Conservation (phyloP, 1,284 basidiomycete genomes). For the Apiotrichum porosum region DNA sequence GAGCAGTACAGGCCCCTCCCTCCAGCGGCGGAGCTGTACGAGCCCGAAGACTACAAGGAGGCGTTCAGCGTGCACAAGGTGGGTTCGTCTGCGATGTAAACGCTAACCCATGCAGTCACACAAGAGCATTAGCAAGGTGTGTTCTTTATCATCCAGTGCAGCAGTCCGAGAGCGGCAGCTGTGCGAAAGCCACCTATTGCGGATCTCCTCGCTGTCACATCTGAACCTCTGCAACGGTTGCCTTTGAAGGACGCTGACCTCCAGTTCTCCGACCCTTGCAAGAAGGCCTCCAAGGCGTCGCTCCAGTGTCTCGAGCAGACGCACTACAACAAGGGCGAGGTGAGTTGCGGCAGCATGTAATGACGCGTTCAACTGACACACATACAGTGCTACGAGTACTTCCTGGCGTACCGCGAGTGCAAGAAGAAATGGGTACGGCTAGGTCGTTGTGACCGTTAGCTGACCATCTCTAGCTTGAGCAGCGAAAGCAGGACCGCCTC, state of each 20-base stretch:
- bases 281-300: constrained; percentile 43
- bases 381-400: constrained; percentile 48
- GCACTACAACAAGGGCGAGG: constrained; percentile 47
- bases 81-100: no score
- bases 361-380: background rate
- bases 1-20: constrained; percentile 29
- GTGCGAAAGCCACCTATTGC: no score
- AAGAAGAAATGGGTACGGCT: constrained; percentile 45
- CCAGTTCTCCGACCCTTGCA: constrained; percentile 46
- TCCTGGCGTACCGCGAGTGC: constrained; percentile 47
- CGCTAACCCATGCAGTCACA: no score
- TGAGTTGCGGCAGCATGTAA: constrained; percentile 16
- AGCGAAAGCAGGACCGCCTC: constrained; percentile 7
- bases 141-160: no score
- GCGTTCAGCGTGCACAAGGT: constrained; percentile 31
- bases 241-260: constrained; percentile 3
- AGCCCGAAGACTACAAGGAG: constrained; percentile 45
- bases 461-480: constrained; percentile 4
- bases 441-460: no score
- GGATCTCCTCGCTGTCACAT: no score
- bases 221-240: background rate
- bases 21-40: constrained; percentile 31
- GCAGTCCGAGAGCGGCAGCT: no score
- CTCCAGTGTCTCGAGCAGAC: constrained; percentile 45
- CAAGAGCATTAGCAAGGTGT: constrained; percentile 29